A percentile compares a stretch with the other conserved stretches of the same genome.
These are phyloP conservation scores for Lippia alba DNA, from an alignment of 305 asterid species.

Conservation along the genomic window DNA sequence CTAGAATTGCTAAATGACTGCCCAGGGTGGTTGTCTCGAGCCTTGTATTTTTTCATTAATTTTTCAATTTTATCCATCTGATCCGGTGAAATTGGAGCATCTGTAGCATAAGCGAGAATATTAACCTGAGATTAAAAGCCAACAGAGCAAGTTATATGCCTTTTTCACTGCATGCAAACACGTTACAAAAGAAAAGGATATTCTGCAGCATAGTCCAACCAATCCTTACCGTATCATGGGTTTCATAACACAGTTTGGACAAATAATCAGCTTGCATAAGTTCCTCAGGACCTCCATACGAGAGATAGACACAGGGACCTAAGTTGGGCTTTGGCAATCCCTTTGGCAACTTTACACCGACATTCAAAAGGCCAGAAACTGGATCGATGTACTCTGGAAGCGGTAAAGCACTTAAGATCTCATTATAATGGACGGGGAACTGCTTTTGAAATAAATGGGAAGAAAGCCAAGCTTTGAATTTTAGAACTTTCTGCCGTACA, in stretches of 20 bases:
- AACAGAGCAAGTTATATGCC: slow-evolving; percentile 34
- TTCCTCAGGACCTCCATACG: slow-evolving; percentile 83
- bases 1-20: slow-evolving; percentile 59
- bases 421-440: slow-evolving; percentile 77
- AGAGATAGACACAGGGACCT: slow-evolving; percentile 84
- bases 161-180: background rate
- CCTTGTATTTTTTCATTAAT: slow-evolving; percentile 59
- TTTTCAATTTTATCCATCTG: slow-evolving; percentile 64
- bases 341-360: slow-evolving; percentile 74
- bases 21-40: slow-evolving; percentile 45
- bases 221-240: slow-evolving; percentile 81
- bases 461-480: slow-evolving; percentile 83
- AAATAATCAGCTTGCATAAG: slow-evolving; percentile 66
- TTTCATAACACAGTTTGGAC: slow-evolving; percentile 74
- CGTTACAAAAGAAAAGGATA: slow-evolving; percentile 29
- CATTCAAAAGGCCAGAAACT: slow-evolving; percentile 77
- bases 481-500: slow-evolving; percentile 61
- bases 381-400: slow-evolving; percentile 87
- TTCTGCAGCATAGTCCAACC: slow-evolving; percentile 16
- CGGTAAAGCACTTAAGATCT: slow-evolving; percentile 73
- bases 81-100: slow-evolving; percentile 70
- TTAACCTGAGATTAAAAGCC: slow-evolving; percentile 74
- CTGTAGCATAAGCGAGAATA: slow-evolving; percentile 88
- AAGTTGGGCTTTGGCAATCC: slow-evolving; percentile 64
- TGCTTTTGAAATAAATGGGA: slow-evolving; percentile 76